These are phyloP conservation scores for Kernera saxatilis DNA, from an alignment of 345 rosid genomes.

Conservation along the genomic window DNA sequence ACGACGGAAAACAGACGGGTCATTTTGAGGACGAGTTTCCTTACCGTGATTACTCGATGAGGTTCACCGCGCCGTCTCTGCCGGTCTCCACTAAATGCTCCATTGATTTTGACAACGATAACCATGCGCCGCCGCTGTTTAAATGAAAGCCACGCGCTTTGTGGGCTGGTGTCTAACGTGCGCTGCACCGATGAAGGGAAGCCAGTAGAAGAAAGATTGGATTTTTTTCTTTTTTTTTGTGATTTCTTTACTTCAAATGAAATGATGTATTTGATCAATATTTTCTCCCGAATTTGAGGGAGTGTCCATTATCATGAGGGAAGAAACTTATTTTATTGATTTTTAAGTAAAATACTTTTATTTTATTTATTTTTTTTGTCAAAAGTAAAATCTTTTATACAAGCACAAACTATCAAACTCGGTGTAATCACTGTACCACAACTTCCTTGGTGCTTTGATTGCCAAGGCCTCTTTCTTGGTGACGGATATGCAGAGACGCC, in stretches of 20 bases:
- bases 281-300: neutral
- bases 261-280: neutral
- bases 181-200: neutral
- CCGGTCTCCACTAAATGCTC: conserved; percentile 42
- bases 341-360: no score
- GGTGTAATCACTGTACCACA: no score
- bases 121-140: neutral
- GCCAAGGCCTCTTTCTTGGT: no score
- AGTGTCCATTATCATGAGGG: no score
- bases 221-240: neutral
- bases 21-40: conserved; percentile 31
- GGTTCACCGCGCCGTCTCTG: conserved; percentile 42
- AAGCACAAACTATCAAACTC: no score
- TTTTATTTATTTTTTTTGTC: no score
- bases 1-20: conserved; percentile 47
- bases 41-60: conserved; percentile 41
- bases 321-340: no score
- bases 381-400: no score
- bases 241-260: neutral
- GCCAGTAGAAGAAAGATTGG: neutral
- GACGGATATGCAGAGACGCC: no score
- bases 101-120: conserved; percentile 35
- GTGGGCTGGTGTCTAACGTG: conserved; percentile 18
- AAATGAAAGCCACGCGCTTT: conserved; percentile 15
- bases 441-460: no score